These are phyloP conservation scores for Collybia sp. DNA, from an alignment of 768 basidiomycete species.

Conservation along the genomic window DNA sequence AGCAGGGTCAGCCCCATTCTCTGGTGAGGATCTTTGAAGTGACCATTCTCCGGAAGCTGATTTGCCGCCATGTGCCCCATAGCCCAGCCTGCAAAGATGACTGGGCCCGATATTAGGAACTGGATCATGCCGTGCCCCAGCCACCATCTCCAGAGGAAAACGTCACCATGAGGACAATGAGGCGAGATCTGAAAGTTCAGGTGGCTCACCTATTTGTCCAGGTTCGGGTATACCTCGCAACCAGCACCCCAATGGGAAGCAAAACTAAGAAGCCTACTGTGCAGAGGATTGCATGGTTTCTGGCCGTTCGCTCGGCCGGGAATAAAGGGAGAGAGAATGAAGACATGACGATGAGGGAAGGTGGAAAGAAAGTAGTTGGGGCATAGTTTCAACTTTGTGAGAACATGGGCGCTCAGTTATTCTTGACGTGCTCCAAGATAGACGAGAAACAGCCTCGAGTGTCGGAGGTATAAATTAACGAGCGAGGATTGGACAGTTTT, in stretches of 20 bases:
- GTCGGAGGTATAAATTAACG: too few relatives aligned
- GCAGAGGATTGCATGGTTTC: constrained; percentile 48
- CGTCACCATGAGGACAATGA: constrained; percentile 1
- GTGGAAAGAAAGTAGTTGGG: too few relatives aligned
- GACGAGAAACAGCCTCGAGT: too few relatives aligned
- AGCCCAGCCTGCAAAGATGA: constrained; percentile 48
- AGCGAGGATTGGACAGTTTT: too few relatives aligned
- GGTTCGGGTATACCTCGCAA: constrained; percentile 51
- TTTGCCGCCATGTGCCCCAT: constrained; percentile 33
- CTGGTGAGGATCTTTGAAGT: constrained; percentile 43
- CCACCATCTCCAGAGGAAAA: constrained; percentile 36
- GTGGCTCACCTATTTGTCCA: constrained; percentile 36
- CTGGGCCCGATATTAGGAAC: constrained; percentile 42
- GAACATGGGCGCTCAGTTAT: too few relatives aligned
- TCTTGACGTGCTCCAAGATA: too few relatives aligned
- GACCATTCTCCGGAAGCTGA: constrained; percentile 16
- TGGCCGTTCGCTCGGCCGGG: constrained; percentile 28
- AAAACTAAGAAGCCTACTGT: constrained; percentile 50
- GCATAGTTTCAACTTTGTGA: too few relatives aligned
- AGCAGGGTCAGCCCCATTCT: constrained; percentile 48
- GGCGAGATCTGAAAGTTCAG: background rate
- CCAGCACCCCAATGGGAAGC: constrained; percentile 52
- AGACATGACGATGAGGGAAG: background rate
- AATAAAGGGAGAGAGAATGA: constrained; percentile 12
- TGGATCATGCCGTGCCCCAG: constrained; percentile 46